phyloP scores from a whole-genome alignment of 441 rosid species.

The Kokia cookei region DNA sequence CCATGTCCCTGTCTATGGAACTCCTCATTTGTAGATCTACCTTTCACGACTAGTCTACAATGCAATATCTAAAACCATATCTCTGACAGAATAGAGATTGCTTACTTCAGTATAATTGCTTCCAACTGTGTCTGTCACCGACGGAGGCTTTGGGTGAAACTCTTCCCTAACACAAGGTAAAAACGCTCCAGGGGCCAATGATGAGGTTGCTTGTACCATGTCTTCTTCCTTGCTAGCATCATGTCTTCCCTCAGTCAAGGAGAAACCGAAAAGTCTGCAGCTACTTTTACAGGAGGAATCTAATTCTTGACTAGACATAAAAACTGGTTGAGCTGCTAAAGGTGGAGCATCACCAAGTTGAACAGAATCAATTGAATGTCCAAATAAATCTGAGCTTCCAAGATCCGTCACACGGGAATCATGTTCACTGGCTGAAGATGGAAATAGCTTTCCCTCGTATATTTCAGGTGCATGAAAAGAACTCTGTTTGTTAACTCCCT shows the following conservation, averaged over 20 bases:
- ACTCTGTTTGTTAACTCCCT: not conserved
- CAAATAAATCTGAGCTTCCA: not conserved
- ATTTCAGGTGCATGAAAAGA: slow-evolving; percentile 13
- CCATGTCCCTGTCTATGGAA: not conserved
- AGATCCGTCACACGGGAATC: not conserved
- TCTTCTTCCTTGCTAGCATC: slow-evolving; percentile 23
- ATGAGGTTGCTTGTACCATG: slow-evolving; percentile 16
- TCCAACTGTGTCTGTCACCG: slow-evolving; percentile 35
- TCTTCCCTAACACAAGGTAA: slow-evolving; percentile 45
- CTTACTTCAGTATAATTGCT: slow-evolving; percentile 60
- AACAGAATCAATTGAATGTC: slow-evolving; percentile 12
- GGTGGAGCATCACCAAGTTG: slow-evolving; percentile 23
- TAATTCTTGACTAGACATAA: slow-evolving; percentile 29
- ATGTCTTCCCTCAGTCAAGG: slow-evolving; percentile 54
- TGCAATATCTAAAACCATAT: slow-evolving; percentile 36
- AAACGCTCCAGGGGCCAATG: slow-evolving; percentile 24
- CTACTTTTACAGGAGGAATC: slow-evolving; percentile 52
- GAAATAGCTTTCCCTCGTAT: slow-evolving; percentile 13
- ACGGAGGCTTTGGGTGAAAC: slow-evolving; percentile 30
- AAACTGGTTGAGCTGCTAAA: slow-evolving; percentile 25
- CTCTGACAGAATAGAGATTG: slow-evolving; percentile 30
- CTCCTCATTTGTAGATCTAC: not conserved
- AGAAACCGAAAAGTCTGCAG: slow-evolving; percentile 91
- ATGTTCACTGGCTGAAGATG: slow-evolving; percentile 9
- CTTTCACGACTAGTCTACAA: slow-evolving; percentile 27